These are phyloP conservation scores for Diaporthe eres DNA, from an alignment of 2,329 filamentous ascomycete genomes.

Conservation along the genomic window DNA sequence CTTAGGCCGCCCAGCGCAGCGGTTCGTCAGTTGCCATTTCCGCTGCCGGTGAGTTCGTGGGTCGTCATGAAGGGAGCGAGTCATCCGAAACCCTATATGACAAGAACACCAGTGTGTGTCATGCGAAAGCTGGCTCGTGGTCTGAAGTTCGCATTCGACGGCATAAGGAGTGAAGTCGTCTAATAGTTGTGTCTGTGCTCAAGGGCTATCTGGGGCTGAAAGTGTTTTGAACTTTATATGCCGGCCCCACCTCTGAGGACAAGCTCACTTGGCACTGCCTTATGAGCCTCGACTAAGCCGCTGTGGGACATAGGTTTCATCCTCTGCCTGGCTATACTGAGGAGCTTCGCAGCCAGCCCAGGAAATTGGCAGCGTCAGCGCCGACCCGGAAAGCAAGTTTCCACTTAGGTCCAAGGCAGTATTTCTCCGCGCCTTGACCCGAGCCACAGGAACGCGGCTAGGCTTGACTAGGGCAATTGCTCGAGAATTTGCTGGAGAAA, in stretches of 20 bases:
- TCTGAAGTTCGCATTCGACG: conserved; percentile 1
- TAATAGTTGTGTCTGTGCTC: conserved; percentile 29
- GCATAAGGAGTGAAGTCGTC: conserved; percentile 2
- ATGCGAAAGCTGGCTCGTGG: conserved; percentile 3
- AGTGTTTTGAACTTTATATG: conserved; percentile 37
- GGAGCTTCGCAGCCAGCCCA: not conserved
- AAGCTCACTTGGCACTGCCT: conserved; percentile 27
- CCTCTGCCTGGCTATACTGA: not conserved
- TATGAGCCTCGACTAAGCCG: conserved; percentile 23
- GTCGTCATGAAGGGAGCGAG: conserved; percentile 2
- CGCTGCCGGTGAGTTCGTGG: conserved; percentile 1
- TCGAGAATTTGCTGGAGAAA: conserved; percentile 21
- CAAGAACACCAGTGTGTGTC: conserved; percentile 8
- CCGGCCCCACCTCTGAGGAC: not conserved
- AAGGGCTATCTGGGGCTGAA: conserved; percentile 20
- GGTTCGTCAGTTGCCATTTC: conserved; percentile 13
- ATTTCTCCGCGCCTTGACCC: not conserved
- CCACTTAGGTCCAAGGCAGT: not conserved
- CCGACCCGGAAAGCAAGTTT: conserved; percentile 1
- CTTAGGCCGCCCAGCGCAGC: not conserved
- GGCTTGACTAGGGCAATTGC: not conserved
- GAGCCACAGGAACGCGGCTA: not conserved
- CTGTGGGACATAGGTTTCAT: conserved; percentile 26
- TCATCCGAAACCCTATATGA: conserved; percentile 31
- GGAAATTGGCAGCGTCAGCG: conserved; percentile 20